Percentiles rank a stretch among this genome's conserved stretches.
These are phyloP conservation scores for Tricholoma bakamatsutake DNA, from an alignment of 768 basidiomycete species.

Conservation along the genomic window DNA sequence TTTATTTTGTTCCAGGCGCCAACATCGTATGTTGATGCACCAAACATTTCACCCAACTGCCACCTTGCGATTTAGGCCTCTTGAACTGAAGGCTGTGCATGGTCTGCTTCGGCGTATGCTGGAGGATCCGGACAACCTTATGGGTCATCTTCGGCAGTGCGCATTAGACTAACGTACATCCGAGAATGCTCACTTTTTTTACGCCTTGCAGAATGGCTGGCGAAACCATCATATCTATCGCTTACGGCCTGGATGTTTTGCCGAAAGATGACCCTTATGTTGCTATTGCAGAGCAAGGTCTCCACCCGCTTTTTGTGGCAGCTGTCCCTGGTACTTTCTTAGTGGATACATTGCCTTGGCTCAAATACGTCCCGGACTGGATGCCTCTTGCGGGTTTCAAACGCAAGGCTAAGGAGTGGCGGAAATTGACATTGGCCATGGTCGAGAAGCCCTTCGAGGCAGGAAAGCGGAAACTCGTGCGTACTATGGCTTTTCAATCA, in stretches of 20 bases:
- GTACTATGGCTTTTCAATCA: background rate
- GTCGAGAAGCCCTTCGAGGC: slow-evolving; percentile 18
- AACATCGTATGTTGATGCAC: slow-evolving; percentile 18
- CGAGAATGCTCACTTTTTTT: no score
- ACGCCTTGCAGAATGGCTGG: slow-evolving; percentile 16
- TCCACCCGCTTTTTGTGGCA: slow-evolving; percentile 14
- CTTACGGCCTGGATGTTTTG: slow-evolving; percentile 6
- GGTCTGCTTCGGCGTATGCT: background rate
- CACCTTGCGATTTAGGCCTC: slow-evolving; percentile 4
- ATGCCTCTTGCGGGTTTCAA: slow-evolving; percentile 24
- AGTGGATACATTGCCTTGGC: slow-evolving; percentile 21
- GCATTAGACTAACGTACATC: no score
- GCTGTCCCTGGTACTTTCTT: no score
- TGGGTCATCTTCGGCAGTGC: slow-evolving; percentile 9
- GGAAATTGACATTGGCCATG: background rate
- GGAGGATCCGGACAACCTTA: slow-evolving; percentile 12
- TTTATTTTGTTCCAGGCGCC: slow-evolving; percentile 14
- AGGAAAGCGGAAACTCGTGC: slow-evolving; percentile 14
- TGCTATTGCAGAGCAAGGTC: slow-evolving; percentile 21
- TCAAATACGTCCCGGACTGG: slow-evolving; percentile 32
- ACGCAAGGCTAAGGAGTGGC: background rate
- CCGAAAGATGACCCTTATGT: slow-evolving; percentile 20
- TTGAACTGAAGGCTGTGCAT: no score
- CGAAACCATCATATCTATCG: slow-evolving; percentile 20
- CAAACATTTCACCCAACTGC: slow-evolving; percentile 17